These are phyloP conservation scores for Prototheca wickerhamii DNA, from an alignment of 163 green algal species.

Conservation along the genomic window DNA sequence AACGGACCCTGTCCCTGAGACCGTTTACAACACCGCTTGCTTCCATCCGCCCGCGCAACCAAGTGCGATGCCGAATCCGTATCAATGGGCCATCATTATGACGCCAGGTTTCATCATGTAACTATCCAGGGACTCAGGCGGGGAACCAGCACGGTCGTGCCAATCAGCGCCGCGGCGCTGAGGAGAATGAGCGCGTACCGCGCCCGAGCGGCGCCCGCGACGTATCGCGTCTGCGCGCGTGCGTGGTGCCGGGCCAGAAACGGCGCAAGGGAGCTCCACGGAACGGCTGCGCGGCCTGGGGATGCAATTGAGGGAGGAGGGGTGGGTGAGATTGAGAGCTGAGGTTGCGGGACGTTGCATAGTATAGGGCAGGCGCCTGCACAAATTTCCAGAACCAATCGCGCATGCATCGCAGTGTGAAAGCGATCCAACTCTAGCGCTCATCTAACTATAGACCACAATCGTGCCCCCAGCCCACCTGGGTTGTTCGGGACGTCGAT, in stretches of 20 bases:
- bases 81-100: neutral
- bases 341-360: too few relatives aligned
- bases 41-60: neutral
- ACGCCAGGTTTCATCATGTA: neutral
- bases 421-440: too few relatives aligned
- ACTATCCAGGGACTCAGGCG: conserved; percentile 17
- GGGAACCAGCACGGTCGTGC: conserved; percentile 10
- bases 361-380: too few relatives aligned
- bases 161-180: neutral
- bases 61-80: neutral
- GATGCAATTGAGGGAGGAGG: too few relatives aligned
- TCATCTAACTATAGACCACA: too few relatives aligned
- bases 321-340: neutral
- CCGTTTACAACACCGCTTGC: too few relatives aligned
- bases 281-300: neutral
- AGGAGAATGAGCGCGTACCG: conserved; percentile 9
- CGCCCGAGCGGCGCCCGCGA: neutral
- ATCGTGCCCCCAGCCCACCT: neutral
- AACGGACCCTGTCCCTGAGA: too few relatives aligned
- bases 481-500: neutral
- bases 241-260: neutral
- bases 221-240: neutral
- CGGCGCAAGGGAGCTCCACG: neutral
- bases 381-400: too few relatives aligned
- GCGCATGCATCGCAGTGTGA: too few relatives aligned